Evolutionary conservation across 192 early-diverging fungal species (phyloP).

Genomic region (Dimargaris cristalligena): DNA sequence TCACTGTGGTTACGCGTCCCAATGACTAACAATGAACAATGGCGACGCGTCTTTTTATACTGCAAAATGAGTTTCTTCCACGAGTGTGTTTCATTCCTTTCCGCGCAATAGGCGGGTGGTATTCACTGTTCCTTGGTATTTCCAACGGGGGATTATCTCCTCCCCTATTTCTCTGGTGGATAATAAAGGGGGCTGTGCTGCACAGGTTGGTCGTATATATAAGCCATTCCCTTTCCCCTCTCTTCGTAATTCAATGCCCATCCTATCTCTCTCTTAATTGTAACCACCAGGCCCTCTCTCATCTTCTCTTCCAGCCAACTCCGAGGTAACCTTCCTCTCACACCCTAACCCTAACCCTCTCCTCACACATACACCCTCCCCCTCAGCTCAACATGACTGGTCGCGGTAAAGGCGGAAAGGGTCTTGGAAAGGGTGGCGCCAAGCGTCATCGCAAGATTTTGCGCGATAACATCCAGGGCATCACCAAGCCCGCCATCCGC

Average conservation of each 20-base stretch:
- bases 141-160: too few relatives aligned
- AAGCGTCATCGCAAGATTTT: conserved; percentile 99
- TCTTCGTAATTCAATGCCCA: not conserved
- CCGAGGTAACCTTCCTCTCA: too few relatives aligned
- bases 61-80: too few relatives aligned
- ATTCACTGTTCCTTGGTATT: too few relatives aligned
- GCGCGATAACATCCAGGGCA: conserved; percentile 88
- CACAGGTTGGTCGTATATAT: conserved; percentile 2
- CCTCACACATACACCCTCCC: conserved; percentile 4
- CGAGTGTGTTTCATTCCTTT: too few relatives aligned
- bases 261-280: not conserved
- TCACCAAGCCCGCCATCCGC: conserved; percentile 97
- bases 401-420: conserved; percentile 98
- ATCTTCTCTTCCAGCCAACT: conserved; percentile 1
- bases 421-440: conserved; percentile 97
- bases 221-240: not conserved
- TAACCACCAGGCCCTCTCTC: not conserved
- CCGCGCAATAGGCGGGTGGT: too few relatives aligned
- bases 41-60: too few relatives aligned
- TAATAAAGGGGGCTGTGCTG: not conserved
- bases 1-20: too few relatives aligned
- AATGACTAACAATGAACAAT: too few relatives aligned
- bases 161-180: too few relatives aligned
- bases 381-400: conserved; percentile 70
- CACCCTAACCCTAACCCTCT: too few relatives aligned